Percentiles rank a stretch among this genome's conserved stretches.
These are phyloP conservation scores for Candida anutae DNA, from an alignment of 1,139 yeast genomes.

Conservation along the genomic window DNA sequence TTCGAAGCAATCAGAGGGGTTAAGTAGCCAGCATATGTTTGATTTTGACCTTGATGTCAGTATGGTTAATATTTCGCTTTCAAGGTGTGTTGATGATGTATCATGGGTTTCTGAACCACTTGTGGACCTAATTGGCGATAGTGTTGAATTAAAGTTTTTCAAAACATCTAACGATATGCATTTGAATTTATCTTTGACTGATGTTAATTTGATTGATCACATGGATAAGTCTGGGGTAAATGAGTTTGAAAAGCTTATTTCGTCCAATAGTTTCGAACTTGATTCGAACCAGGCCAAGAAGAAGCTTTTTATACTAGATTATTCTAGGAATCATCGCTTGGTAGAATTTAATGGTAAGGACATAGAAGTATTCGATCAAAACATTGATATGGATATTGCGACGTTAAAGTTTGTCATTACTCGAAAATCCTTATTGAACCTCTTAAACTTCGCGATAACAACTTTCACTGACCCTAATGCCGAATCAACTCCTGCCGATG, in stretches of 20 bases:
- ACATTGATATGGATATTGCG: slow-evolving; percentile 66
- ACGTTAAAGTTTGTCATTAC: slow-evolving; percentile 73
- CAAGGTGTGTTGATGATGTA: slow-evolving; percentile 57
- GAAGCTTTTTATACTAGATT: slow-evolving; percentile 57
- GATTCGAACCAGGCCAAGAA: slow-evolving; percentile 17
- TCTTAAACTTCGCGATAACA: slow-evolving; percentile 73
- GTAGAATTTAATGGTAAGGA: slow-evolving; percentile 49
- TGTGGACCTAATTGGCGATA: slow-evolving; percentile 66
- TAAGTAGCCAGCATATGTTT: slow-evolving; percentile 47
- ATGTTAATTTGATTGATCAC: slow-evolving; percentile 66
- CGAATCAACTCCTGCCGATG: slow-evolving; percentile 59
- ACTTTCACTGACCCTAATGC: slow-evolving; percentile 84
- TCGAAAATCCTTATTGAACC: slow-evolving; percentile 68
- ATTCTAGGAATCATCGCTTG: slow-evolving; percentile 50
- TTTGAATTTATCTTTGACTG: slow-evolving; percentile 56
- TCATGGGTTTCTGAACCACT: slow-evolving; percentile 60
- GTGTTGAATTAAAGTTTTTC: slow-evolving; percentile 51
- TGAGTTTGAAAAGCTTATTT: slow-evolving; percentile 62
- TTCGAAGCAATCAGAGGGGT: slow-evolving; percentile 4
- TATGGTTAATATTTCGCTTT: slow-evolving; percentile 52
- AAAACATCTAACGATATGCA: slow-evolving; percentile 57
- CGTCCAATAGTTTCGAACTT: slow-evolving; percentile 49
- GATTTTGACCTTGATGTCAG: slow-evolving; percentile 69
- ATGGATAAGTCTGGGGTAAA: slow-evolving; percentile 56
- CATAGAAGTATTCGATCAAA: slow-evolving; percentile 75